These are phyloP conservation scores for Aspergillus ibericus DNA, from an alignment of 2,329 filamentous ascomycete species.

Conservation along the genomic window DNA sequence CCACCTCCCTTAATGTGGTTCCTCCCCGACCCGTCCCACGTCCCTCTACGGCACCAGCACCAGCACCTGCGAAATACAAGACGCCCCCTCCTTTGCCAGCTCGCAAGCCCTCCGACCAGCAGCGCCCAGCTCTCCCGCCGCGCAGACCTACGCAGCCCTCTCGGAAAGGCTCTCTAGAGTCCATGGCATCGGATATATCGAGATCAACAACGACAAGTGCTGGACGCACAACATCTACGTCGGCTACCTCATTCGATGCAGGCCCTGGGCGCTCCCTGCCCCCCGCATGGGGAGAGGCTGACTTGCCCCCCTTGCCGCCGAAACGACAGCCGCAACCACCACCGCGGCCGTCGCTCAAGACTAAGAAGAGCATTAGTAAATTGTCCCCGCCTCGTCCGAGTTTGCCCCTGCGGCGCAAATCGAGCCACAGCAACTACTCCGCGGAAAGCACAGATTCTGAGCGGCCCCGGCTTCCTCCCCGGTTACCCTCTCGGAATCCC, in stretches of 20 bases:
- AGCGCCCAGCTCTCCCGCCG: slow-evolving; percentile 50
- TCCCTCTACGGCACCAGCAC: slow-evolving; percentile 23
- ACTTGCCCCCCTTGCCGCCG: slow-evolving; percentile 56
- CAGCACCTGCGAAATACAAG: slow-evolving; percentile 27
- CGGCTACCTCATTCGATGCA: slow-evolving; percentile 31
- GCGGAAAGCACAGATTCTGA: slow-evolving; percentile 7
- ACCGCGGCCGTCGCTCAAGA: slow-evolving; percentile 24
- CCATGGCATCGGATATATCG: slow-evolving; percentile 54
- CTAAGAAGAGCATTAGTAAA: slow-evolving; percentile 12
- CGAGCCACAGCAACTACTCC: slow-evolving; percentile 15
- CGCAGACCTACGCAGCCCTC: slow-evolving; percentile 40
- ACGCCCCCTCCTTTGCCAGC: slow-evolving; percentile 48
- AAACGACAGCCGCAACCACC: slow-evolving; percentile 39
- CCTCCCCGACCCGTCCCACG: slow-evolving; percentile 27
- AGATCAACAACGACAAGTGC: slow-evolving; percentile 48
- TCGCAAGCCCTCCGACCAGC: slow-evolving; percentile 41
- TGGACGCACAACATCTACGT: slow-evolving; percentile 37
- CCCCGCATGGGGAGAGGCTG: slow-evolving; percentile 57
- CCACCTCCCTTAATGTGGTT: slow-evolving; percentile 16
- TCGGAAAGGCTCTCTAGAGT: slow-evolving; percentile 50
- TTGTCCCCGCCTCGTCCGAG: slow-evolving; percentile 20
- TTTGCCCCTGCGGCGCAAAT: slow-evolving; percentile 24
- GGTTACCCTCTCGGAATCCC: slow-evolving; percentile 23
- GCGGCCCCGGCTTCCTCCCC: slow-evolving; percentile 23
- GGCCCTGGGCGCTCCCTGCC: slow-evolving; percentile 45